Percentiles rank a stretch among this genome's conserved stretches.
Evolutionary conservation across 2,329 filamentous ascomycete genomes (phyloP).

Genomic region (Fusarium sp.): DNA sequence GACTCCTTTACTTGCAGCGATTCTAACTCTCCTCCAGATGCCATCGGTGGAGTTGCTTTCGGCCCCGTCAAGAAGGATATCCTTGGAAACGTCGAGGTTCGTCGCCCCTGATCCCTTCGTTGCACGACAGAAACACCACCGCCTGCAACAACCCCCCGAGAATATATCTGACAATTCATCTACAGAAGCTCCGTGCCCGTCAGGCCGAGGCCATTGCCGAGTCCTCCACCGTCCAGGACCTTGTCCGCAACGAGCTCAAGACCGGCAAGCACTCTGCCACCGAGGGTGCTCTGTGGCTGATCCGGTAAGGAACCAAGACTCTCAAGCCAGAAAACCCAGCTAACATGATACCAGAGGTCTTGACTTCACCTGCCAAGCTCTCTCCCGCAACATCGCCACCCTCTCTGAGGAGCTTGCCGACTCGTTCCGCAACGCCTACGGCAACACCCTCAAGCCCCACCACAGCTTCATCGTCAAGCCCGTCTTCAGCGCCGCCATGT

Average conservation of each 20-base stretch:
- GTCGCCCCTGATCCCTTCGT: slow-evolving; percentile 21
- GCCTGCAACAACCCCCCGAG: not conserved
- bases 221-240: slow-evolving; percentile 85
- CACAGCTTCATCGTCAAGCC: slow-evolving; percentile 92
- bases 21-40: slow-evolving; percentile 57
- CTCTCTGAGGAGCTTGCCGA: slow-evolving; percentile 78
- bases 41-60: slow-evolving; percentile 79
- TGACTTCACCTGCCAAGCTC: slow-evolving; percentile 89
- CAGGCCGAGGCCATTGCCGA: slow-evolving; percentile 81
- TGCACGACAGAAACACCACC: slow-evolving; percentile 1
- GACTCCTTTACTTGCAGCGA: not conserved
- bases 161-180: slow-evolving; percentile 31
- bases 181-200: slow-evolving; percentile 87
- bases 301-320: slow-evolving; percentile 68
- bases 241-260: slow-evolving; percentile 88
- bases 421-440: slow-evolving; percentile 90
- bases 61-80: slow-evolving; percentile 92
- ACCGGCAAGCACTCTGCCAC: slow-evolving; percentile 88
- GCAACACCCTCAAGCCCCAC: slow-evolving; percentile 87
- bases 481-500: slow-evolving; percentile 93
- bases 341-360: slow-evolving; percentile 72
- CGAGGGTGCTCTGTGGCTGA: slow-evolving; percentile 91
- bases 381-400: slow-evolving; percentile 79
- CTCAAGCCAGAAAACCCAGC: not conserved
- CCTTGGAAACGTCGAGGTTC: slow-evolving; percentile 88